Evolutionary conservation across 345 rosid genomes (phyloP).

Genomic region (Murraya koenigii): DNA sequence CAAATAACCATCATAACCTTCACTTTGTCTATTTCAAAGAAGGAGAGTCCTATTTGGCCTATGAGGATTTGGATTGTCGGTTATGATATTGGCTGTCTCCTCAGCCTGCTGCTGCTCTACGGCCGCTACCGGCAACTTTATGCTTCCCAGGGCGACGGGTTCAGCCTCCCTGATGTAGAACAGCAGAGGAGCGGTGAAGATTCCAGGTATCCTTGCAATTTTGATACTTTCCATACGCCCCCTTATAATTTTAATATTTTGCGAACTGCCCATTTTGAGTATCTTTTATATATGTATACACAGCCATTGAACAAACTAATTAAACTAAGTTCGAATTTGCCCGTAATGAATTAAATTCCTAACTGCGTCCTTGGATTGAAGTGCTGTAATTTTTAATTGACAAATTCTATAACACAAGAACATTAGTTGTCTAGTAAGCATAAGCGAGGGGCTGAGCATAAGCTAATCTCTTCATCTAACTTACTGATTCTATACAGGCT

Average conservation of each 20-base stretch:
- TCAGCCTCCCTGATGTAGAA: conserved; percentile 55
- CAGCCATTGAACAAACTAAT: no score
- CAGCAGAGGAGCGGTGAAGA: conserved; percentile 76
- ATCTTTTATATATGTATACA: no score
- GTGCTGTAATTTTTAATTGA: not conserved
- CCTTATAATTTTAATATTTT: no score
- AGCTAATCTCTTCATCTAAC: not conserved
- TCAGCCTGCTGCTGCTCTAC: conserved; percentile 64
- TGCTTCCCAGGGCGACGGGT: conserved; percentile 44
- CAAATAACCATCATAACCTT: conserved; percentile 62
- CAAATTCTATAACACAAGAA: no score
- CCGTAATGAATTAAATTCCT: not conserved
- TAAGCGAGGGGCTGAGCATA: no score
- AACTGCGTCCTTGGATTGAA: not conserved
- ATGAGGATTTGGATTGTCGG: conserved; percentile 87
- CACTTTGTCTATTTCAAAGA: conserved; percentile 62
- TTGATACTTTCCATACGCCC: no score
- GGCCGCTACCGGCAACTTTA: conserved; percentile 65
- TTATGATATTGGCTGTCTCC: conserved; percentile 77
- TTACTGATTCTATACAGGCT: conserved; percentile 34
- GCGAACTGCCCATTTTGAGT: no score
- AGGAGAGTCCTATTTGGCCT: conserved; percentile 90
- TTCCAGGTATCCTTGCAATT: conserved; percentile 50
- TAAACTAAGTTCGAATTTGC: no score
- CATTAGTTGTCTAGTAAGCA: no score